Percentiles rank a stretch among this genome's conserved stretches.
Evolutionary conservation across 2,329 filamentous ascomycete genomes (phyloP).

Genomic region (Aspergillus clavatus): DNA sequence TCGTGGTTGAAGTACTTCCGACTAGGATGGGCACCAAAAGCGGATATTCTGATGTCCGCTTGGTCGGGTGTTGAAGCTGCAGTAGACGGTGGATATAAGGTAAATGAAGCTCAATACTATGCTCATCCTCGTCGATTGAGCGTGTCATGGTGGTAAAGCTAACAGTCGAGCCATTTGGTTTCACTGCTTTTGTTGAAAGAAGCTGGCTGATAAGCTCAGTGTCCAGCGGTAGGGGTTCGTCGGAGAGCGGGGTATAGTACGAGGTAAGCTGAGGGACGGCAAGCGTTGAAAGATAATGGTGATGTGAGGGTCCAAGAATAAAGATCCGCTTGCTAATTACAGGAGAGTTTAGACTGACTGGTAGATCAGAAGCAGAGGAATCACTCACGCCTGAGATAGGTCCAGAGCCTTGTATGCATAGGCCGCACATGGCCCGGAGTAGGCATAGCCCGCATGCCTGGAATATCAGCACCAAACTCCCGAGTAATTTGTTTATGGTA

Average conservation of each 20-base stretch:
- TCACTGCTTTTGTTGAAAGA: conserved; percentile 23
- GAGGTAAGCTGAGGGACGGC: conserved; percentile 66
- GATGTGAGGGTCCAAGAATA: conserved; percentile 87
- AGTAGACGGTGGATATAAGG: conserved; percentile 85
- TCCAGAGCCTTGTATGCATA: conserved; percentile 92
- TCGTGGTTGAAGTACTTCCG: conserved; percentile 62
- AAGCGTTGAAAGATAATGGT: conserved; percentile 70
- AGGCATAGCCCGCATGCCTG: conserved; percentile 90
- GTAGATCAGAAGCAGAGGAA: not conserved
- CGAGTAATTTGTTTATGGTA: not conserved
- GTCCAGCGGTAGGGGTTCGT: conserved; percentile 42
- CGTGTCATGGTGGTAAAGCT: conserved; percentile 54
- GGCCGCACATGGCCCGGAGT: conserved; percentile 85
- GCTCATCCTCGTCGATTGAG: conserved; percentile 70
- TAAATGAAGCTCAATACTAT: conserved; percentile 94
- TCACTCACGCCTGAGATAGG: conserved; percentile 62
- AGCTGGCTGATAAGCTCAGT: conserved; percentile 40
- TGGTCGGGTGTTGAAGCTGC: conserved; percentile 49
- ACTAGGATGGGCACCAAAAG: conserved; percentile 80
- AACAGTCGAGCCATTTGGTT: conserved; percentile 29
- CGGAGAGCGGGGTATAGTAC: conserved; percentile 43
- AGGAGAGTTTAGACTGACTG: conserved; percentile 2
- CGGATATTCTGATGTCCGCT: conserved; percentile 56
- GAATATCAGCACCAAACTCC: conserved; percentile 13
- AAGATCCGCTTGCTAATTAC: conserved; percentile 74